phyloP scores from a whole-genome alignment of 768 basidiomycete genomes.

The Fomitopsis serialis region DNA sequence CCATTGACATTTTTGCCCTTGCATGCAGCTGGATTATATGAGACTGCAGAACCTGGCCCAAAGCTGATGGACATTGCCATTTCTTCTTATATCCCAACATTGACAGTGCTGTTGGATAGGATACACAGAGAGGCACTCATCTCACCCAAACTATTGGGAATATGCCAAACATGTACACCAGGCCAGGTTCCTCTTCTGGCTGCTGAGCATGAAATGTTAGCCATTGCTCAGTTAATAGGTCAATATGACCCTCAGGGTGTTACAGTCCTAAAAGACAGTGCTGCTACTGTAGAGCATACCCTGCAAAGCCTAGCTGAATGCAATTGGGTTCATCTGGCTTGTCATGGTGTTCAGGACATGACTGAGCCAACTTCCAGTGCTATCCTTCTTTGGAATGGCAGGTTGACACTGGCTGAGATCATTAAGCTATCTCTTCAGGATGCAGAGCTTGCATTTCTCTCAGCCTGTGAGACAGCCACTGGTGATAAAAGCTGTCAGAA shows the following conservation, averaged over 20 bases:
- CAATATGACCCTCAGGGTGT: neutral
- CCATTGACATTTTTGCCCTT: neutral
- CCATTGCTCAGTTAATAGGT: neutral
- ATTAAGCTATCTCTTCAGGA: neutral
- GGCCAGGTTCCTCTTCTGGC: neutral
- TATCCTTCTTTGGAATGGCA: neutral
- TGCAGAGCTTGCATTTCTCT: neutral
- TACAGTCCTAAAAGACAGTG: neutral
- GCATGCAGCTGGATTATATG: neutral
- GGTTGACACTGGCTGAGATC: neutral
- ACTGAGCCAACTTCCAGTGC: neutral
- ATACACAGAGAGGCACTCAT: neutral
- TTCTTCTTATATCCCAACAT: neutral
- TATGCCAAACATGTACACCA: neutral
- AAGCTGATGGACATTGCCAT: neutral
- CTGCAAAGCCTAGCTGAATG: neutral
- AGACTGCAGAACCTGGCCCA: neutral
- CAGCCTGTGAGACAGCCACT: neutral
- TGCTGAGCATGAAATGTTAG: neutral
- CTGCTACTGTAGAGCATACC: neutral
- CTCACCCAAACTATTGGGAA: neutral
- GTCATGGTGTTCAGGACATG: neutral
- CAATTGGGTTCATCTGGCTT: neutral
- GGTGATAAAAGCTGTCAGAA: neutral
- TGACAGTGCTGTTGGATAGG: neutral